Percentiles rank a stretch among this genome's conserved stretches.
These are phyloP conservation scores for Coniochaeta sp. DNA, from an alignment of 2,329 filamentous ascomycete genomes.

Conservation along the genomic window DNA sequence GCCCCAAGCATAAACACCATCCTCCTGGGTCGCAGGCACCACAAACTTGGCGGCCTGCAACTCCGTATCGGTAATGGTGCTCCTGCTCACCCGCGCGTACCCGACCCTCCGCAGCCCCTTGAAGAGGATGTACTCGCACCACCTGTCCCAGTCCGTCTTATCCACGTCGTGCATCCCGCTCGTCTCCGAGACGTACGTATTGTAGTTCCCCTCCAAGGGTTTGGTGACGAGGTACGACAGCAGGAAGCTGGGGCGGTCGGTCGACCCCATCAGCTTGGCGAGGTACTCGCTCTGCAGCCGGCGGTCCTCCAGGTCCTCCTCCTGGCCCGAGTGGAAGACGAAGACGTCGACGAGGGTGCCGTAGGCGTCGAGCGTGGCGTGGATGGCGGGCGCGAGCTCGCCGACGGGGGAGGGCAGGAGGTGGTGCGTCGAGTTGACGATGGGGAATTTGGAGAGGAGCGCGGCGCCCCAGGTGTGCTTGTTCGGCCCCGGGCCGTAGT, in stretches of 20 bases:
- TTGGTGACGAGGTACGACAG: conserved; percentile 90
- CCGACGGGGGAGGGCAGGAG: conserved; percentile 88
- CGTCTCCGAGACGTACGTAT: conserved; percentile 79
- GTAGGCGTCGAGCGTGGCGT: conserved; percentile 92
- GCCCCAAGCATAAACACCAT: conserved; percentile 35
- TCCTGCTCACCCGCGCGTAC: conserved; percentile 82
- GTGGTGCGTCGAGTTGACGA: conserved; percentile 94
- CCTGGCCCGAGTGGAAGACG: conserved; percentile 97
- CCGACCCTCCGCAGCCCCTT: conserved; percentile 79
- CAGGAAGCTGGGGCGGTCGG: conserved; percentile 72
- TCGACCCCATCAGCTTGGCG: conserved; percentile 78
- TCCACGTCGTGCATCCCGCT: conserved; percentile 97
- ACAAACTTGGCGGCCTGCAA: conserved; percentile 95
- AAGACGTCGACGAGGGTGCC: conserved; percentile 87
- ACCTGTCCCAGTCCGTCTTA: conserved; percentile 85
- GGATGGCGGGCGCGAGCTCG: conserved; percentile 90
- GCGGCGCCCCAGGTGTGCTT: conserved; percentile 98
- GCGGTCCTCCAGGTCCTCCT: conserved; percentile 90
- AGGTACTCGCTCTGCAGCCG: conserved; percentile 82
- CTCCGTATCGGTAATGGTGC: conserved; percentile 95
- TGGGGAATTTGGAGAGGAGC: conserved; percentile 93
- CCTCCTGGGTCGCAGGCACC: conserved; percentile 62
- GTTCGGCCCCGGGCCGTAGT: conserved; percentile 94
- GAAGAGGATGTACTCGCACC: conserved; percentile 98
- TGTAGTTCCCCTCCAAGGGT: conserved; percentile 89